Evolutionary conservation across 306 rosid species (phyloP).

Genomic region (Vicia villosa): DNA sequence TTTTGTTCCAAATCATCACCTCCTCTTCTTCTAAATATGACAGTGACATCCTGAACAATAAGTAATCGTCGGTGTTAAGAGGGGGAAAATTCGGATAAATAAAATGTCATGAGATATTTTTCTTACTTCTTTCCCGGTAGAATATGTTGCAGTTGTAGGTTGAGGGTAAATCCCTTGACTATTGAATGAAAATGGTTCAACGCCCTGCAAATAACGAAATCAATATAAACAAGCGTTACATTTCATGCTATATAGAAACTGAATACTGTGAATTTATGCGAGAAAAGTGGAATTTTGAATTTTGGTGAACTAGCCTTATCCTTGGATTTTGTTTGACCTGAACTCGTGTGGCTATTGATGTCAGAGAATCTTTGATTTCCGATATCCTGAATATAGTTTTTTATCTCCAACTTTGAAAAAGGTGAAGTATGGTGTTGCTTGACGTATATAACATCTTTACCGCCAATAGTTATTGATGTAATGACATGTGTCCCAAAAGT

Average conservation of each 20-base stretch:
- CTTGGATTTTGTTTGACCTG: conserved; percentile 65
- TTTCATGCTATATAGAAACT: conserved; percentile 20
- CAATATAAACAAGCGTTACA: conserved; percentile 5
- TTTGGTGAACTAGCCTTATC: conserved; percentile 72
- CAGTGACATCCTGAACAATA: conserved; percentile 67
- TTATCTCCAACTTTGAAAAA: conserved; percentile 71
- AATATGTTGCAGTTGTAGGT: conserved; percentile 66
- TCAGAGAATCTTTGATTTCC: conserved; percentile 80
- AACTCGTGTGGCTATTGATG: conserved; percentile 50
- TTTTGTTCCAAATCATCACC: conserved; percentile 89
- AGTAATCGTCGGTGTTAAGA: conserved; percentile 6
- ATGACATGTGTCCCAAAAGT: conserved; percentile 87
- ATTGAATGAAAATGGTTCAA: conserved; percentile 73
- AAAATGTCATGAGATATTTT: conserved; percentile 13
- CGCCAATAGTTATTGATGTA: conserved; percentile 83
- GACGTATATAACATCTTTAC: conserved; percentile 82
- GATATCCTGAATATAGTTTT: conserved; percentile 71
- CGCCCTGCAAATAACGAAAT: conserved; percentile 51
- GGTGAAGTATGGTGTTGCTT: conserved; percentile 82
- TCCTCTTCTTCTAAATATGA: conserved; percentile 86
- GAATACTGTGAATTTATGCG: not conserved
- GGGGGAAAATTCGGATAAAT: not conserved
- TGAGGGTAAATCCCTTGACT: conserved; percentile 88
- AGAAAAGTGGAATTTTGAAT: conserved; percentile 13
- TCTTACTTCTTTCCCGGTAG: conserved; percentile 77